phyloP scores from a whole-genome alignment of 2,329 filamentous ascomycete genomes.

The Colletotrichum limetticola region DNA sequence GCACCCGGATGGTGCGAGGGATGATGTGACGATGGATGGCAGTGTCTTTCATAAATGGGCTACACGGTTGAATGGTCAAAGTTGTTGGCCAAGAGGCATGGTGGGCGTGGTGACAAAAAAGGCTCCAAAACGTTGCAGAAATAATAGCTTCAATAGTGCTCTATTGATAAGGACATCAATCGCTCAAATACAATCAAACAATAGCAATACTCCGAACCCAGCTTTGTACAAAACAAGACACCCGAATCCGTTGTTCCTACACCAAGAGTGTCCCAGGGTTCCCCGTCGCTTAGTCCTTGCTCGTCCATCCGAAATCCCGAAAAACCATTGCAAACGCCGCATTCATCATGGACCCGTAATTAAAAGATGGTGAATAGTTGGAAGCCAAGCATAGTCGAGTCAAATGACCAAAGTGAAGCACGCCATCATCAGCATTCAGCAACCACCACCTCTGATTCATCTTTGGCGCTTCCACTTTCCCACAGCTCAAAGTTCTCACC shows the following conservation, averaged over 20 bases:
- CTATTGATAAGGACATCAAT: slow-evolving; percentile 29
- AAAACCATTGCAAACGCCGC: slow-evolving; percentile 25
- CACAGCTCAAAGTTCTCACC: slow-evolving; percentile 74
- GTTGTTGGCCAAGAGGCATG: background rate
- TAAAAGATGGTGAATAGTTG: slow-evolving; percentile 35
- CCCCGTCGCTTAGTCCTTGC: slow-evolving; percentile 14
- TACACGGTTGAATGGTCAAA: background rate
- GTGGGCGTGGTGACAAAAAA: background rate
- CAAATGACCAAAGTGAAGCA: slow-evolving; percentile 5
- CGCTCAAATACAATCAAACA: slow-evolving; percentile 3
- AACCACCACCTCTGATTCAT: slow-evolving; percentile 55
- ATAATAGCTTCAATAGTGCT: slow-evolving; percentile 1
- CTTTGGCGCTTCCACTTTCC: slow-evolving; percentile 75
- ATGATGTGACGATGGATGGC: background rate
- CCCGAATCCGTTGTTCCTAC: slow-evolving; percentile 9
- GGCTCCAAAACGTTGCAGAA: background rate
- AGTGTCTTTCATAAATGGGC: background rate
- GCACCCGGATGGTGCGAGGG: background rate
- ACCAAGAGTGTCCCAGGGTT: slow-evolving; percentile 6
- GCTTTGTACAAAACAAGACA: slow-evolving; percentile 19
- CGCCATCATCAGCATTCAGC: slow-evolving; percentile 40
- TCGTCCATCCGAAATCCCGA: slow-evolving; percentile 12
- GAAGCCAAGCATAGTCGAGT: slow-evolving; percentile 21
- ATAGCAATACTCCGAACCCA: slow-evolving; percentile 20
- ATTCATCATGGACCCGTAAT: slow-evolving; percentile 32